phyloP scores from a whole-genome alignment of 169 alveolate genomes.

The Besnoitia besnoiti region DNA sequence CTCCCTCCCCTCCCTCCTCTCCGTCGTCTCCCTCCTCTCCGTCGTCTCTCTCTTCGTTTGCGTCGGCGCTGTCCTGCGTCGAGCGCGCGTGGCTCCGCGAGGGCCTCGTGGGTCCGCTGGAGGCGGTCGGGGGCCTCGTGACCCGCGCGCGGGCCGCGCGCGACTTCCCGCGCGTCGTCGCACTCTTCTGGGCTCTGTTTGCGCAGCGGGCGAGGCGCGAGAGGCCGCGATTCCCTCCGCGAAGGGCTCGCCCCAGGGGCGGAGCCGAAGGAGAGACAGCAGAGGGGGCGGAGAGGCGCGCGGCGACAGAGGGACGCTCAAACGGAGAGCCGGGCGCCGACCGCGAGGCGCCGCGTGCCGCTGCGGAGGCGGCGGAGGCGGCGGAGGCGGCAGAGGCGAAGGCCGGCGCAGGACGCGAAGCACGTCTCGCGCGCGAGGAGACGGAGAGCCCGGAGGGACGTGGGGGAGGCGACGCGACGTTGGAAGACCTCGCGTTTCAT shows the following conservation, averaged over 20 bases:
- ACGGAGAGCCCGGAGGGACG: no score
- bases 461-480: no score
- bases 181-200: conserved; percentile 16
- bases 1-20: not conserved
- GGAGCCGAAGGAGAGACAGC: not conserved
- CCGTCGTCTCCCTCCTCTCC: not conserved
- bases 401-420: no score
- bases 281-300: not conserved
- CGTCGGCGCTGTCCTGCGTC: not conserved
- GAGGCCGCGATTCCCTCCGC: not conserved
- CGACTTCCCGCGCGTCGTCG: not conserved
- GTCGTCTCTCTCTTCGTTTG: no score
- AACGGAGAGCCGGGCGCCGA: no score
- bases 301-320: not conserved
- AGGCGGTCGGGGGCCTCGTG: not conserved
- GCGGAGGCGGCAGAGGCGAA: no score
- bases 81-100: not conserved
- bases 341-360: no score
- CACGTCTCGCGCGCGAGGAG: no score
- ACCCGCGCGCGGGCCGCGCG: not conserved
- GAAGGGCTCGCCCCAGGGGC: not conserved
- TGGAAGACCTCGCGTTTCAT: not conserved
- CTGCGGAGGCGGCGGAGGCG: no score
- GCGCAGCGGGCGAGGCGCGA: not conserved
- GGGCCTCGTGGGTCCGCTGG: not conserved